Percentiles rank a stretch among this genome's conserved stretches.
phyloP scores from a whole-genome alignment of 1,284 basidiomycete species.

The Moesziomyces globuligerus region DNA sequence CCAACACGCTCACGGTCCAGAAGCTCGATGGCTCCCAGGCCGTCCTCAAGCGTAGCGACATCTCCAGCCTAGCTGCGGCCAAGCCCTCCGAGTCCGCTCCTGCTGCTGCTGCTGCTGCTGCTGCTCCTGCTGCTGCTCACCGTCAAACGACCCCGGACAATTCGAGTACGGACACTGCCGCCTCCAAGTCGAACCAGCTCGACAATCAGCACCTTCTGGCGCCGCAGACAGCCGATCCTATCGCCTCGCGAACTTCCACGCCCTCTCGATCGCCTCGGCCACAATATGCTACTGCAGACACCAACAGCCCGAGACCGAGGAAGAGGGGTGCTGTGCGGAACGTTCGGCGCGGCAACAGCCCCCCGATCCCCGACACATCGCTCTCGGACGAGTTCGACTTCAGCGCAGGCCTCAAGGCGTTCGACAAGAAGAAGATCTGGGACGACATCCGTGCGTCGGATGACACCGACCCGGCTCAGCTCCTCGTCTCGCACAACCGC shows the following conservation, averaged over 20 bases:
- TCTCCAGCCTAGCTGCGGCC: slow-evolving; percentile 32
- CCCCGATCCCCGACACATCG: slow-evolving; percentile 25
- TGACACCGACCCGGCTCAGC: slow-evolving; percentile 34
- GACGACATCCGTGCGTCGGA: slow-evolving; percentile 48
- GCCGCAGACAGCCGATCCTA: slow-evolving; percentile 13
- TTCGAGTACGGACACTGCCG: background rate
- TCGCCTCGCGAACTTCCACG: slow-evolving; percentile 30
- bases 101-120: background rate
- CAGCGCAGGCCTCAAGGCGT: slow-evolving; percentile 37
- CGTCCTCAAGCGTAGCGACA: slow-evolving; percentile 33
- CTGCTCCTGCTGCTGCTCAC: background rate
- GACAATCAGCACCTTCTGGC: slow-evolving; percentile 12
- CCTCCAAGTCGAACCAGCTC: slow-evolving; percentile 1
- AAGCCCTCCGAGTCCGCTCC: slow-evolving; percentile 9
- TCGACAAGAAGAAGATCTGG: slow-evolving; percentile 51
- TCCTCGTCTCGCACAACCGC: slow-evolving; percentile 46
- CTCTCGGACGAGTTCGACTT: slow-evolving; percentile 45
- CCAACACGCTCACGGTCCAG: slow-evolving; percentile 45
- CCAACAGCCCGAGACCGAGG: slow-evolving; percentile 14
- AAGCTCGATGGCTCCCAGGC: slow-evolving; percentile 37
- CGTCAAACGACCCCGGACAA: no score
- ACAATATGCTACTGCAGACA: slow-evolving; percentile 14
- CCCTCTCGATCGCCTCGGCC: slow-evolving; percentile 45
- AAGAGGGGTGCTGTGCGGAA: slow-evolving; percentile 26
- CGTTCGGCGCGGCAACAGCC: slow-evolving; percentile 18